Evolutionary conservation across 331 rosid species (phyloP), one percentile per base, ranked within the genome.

Genomic region (Cydonia oblonga): DNA sequence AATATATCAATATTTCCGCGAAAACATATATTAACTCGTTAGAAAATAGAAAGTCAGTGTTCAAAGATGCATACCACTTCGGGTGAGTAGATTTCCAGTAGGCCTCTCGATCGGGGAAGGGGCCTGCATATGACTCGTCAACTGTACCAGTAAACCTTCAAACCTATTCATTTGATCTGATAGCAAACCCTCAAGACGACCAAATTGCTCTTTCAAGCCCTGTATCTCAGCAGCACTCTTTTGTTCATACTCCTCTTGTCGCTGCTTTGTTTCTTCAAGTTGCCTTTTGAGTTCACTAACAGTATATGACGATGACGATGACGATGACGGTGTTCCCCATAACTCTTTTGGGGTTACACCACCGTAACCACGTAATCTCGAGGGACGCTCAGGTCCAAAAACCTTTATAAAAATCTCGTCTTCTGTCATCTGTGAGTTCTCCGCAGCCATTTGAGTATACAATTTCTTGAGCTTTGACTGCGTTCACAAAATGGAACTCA

Each of bases 111-210:
- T 18, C 7, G 26, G 60, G 18, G 26, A 35, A 26, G 72, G 72
- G 8, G 72, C 15, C 33, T 49, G 8, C 60, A 68, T 46, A 49
- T 24, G 72, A 25, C 72, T 68, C 59, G 5, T 68, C 19, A 49
- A 15, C 58, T 68, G 60, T 5, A 26, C 16, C 10, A 68, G 33
- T 52, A 68, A 68, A 25, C 72, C 60, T 68, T 49, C 72, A 49
- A 68, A 68, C 60, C 72, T 35, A 68, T 49, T 68, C 60, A 68
- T 68, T 68, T 68, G 35, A 12, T 46, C 40, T 24, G 72, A 68
- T 16, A 68, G 40, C 72, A 68, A 49, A 68, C 72, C 72, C 72
- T 68, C 72, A 68, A 68, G 58, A 20, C 72, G 72, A 25, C 59
- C 38, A 49, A 68, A 32, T 68, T 68, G 60, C 23, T 68, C 72